phyloP scores from a whole-genome alignment of 2,329 filamentous ascomycete species.

The Penicillium frequentans region DNA sequence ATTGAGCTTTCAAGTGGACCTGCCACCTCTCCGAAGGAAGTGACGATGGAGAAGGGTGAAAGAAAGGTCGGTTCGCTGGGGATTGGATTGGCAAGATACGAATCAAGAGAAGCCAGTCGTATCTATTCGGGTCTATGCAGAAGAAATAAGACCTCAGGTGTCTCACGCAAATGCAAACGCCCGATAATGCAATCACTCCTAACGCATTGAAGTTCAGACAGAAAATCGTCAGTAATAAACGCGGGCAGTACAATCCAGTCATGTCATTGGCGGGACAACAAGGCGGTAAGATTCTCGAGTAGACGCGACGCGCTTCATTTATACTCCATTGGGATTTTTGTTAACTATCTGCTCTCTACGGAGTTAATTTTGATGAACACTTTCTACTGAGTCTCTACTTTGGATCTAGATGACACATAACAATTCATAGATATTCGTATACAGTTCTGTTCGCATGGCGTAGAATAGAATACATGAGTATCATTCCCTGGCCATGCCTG shows the following conservation, averaged over 20 bases:
- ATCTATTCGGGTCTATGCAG: neutral
- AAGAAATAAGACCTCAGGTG: neutral
- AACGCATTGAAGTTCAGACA: neutral
- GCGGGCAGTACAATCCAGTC: slow-evolving; percentile 15
- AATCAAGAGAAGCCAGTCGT: neutral
- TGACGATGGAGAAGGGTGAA: neutral
- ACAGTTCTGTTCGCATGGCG: slow-evolving; percentile 23
- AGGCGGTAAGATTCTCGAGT: slow-evolving; percentile 14
- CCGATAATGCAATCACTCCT: neutral
- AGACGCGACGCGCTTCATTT: slow-evolving; percentile 26
- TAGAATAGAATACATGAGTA: slow-evolving; percentile 30
- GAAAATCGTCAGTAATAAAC: slow-evolving; percentile 15
- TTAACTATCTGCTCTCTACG: neutral
- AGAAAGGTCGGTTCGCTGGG: neutral
- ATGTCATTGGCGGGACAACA: slow-evolving; percentile 1
- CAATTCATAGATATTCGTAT: slow-evolving; percentile 16
- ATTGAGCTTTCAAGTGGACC: neutral
- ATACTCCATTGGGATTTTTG: slow-evolving; percentile 16
- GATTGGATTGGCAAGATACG: neutral
- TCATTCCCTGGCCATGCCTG: slow-evolving; percentile 11
- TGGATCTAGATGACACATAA: neutral
- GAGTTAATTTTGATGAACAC: neutral
- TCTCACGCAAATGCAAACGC: neutral
- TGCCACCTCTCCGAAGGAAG: neutral
- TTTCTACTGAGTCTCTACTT: no score